Evolutionary conservation across 768 basidiomycete genomes (phyloP).

Genomic region (Phlebiopsis gigantea): DNA sequence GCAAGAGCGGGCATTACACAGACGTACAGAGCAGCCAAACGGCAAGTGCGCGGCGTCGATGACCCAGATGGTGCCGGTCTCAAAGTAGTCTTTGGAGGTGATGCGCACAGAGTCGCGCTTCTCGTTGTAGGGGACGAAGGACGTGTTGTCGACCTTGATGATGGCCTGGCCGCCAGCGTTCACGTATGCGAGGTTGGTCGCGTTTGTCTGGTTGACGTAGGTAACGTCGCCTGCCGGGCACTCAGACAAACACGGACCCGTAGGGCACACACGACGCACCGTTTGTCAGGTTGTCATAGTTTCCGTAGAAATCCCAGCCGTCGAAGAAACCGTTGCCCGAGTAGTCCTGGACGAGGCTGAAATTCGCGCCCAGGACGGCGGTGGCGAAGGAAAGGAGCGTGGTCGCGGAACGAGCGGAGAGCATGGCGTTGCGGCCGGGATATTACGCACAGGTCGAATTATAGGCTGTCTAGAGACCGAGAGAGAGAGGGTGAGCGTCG

Average conservation of each 20-base stretch:
- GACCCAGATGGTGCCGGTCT: slow-evolving; percentile 38
- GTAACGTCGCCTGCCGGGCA: slow-evolving; percentile 50
- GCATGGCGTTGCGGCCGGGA: neutral
- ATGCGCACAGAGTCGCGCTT: slow-evolving; percentile 60
- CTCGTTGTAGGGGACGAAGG: slow-evolving; percentile 45
- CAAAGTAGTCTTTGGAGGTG: slow-evolving; percentile 34
- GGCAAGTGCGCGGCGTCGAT: slow-evolving; percentile 44
- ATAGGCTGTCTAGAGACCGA: neutral
- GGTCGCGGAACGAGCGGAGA: slow-evolving; percentile 4
- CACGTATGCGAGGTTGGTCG: slow-evolving; percentile 52
- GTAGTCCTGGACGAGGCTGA: slow-evolving; percentile 33
- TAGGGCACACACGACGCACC: slow-evolving; percentile 19
- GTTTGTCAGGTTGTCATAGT: slow-evolving; percentile 31
- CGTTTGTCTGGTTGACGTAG: slow-evolving; percentile 45
- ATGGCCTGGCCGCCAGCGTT: slow-evolving; percentile 60
- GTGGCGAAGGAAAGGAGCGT: slow-evolving; percentile 10
- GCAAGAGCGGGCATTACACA: neutral
- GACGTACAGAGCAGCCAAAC: slow-evolving; percentile 42
- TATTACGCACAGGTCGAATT: neutral
- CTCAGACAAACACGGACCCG: slow-evolving; percentile 31
- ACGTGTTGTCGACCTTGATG: slow-evolving; percentile 69
- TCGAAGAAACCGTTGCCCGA: slow-evolving; percentile 37
- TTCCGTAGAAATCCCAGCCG: slow-evolving; percentile 38
- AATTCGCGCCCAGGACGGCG: slow-evolving; percentile 15
- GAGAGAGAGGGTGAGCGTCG: neutral